Base-by-base conservation (phyloP, 148 eudicot genomes). In the Chenopodium suecicum region DNA sequence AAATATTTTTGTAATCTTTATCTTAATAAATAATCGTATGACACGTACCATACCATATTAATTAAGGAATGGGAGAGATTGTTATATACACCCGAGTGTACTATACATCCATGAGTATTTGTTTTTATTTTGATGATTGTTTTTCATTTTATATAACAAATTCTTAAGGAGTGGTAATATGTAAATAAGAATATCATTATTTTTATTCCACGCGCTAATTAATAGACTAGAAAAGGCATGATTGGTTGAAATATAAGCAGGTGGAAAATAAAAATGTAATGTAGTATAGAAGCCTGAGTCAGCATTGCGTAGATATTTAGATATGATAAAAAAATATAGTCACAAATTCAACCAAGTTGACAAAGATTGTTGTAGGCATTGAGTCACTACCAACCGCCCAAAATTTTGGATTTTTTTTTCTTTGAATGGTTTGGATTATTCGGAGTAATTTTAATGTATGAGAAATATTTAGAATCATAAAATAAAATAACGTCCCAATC, bases 261-360 rank as follows among this genome's bases (percentile, higher is more conserved):
- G 48, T 17, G 64, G 67, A 79, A 71, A 65, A 23, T 11, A 58
- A 60, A 8, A 32, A 31, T 56, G 13, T 34, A 37, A 23, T 9
- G 4, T 50, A 17, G 4, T 73, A 17, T 9, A 14, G 10, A 12
- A 23, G 76, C 31, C 64, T 76, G 80, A 84, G 67, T 84, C 86
- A 84, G 77, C 69, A 4, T 56, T 75, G 77, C 80, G 86, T 80
- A 70, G 86, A 79, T 70, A 76, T 69, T 83, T 80, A 70, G 86
- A 79, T 70, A 76, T 75, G 70, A 79, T 70, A 37, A 23, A 2
- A 0, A 41, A 25, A 3, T 58, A 9, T 27, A 4, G 8, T 13
- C 58, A 13, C 11, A 70, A 12, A 54, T 20, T 34, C 66, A 54
- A 31, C 37, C 48, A 64, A 50, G 16, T 12, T 20, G 60, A 70